phyloP scores from a whole-genome alignment of 163 green algal genomes.

The Volvox carteri region DNA sequence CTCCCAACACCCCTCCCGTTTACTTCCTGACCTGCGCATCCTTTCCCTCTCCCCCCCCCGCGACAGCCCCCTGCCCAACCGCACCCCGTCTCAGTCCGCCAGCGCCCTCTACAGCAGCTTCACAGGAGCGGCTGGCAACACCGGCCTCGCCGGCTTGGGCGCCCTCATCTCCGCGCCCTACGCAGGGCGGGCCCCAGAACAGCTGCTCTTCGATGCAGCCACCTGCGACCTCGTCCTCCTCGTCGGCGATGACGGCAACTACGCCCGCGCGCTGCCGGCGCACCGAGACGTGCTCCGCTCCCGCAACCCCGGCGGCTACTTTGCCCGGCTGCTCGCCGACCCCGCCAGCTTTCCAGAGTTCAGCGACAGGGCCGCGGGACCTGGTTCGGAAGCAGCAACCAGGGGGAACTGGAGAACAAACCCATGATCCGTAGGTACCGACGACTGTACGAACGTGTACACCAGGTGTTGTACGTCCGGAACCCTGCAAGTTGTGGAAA shows the following conservation, averaged over 20 bases:
- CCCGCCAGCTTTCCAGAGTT: conserved; percentile 20
- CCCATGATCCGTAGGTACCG: conserved; percentile 41
- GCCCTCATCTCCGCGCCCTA: conserved; percentile 3
- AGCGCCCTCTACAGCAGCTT: conserved; percentile 10
- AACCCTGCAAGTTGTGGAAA: too few relatives aligned
- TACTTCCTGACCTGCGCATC: too few relatives aligned
- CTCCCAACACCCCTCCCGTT: too few relatives aligned
- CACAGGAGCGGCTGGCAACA: not conserved
- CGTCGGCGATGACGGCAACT: conserved; percentile 19
- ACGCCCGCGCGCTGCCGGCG: not conserved
- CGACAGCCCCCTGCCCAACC: too few relatives aligned
- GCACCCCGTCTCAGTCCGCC: too few relatives aligned
- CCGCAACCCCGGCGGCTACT: conserved; percentile 48
- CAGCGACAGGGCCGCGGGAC: not conserved
- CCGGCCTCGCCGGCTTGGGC: not conserved
- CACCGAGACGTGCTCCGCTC: conserved; percentile 31
- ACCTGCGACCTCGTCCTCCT: conserved; percentile 32
- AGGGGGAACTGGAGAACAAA: not conserved
- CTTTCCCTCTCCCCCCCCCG: too few relatives aligned
- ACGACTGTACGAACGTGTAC: too few relatives aligned
- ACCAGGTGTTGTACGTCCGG: too few relatives aligned
- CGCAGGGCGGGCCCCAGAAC: conserved; percentile 15
- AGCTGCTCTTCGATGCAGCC: conserved; percentile 36
- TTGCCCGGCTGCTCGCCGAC: conserved; percentile 18
- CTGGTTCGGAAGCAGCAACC: not conserved